Conservation (phyloP, 73 alveolate genomes). For the Paramecium sonneborni region DNA sequence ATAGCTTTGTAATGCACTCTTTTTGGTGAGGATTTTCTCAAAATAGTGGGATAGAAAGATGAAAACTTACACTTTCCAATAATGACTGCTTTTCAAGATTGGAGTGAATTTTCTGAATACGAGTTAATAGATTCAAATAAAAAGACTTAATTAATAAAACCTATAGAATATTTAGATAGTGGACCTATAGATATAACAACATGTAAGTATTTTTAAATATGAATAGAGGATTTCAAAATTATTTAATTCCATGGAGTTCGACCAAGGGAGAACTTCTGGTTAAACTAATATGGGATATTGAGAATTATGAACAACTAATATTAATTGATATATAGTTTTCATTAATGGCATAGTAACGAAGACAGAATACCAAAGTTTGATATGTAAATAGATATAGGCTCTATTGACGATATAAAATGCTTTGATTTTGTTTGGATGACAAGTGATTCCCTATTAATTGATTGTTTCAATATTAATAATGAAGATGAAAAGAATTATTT, state of each 20-base stretch:
- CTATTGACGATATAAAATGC: neutral
- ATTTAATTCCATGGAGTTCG: neutral
- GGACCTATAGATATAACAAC: neutral
- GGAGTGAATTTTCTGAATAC: neutral
- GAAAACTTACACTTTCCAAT: neutral
- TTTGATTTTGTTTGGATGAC: neutral
- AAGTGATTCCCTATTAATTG: neutral
- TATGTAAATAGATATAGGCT: neutral
- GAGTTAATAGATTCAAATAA: neutral
- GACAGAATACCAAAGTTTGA: neutral
- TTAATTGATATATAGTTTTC: neutral
- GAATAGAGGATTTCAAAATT: neutral
- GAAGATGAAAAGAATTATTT: neutral
- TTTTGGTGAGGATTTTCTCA: neutral
- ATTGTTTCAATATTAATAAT: neutral
- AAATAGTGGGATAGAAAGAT: neutral
- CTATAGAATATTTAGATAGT: neutral
- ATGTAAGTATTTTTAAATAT: neutral
- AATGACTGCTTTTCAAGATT: neutral
- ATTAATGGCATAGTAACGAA: neutral
- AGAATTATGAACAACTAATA: neutral
- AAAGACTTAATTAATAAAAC: neutral
- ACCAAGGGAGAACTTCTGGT: neutral
- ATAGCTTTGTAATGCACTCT: neutral
- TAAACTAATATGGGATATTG: neutral